Conservation (phyloP, 2,329 filamentous ascomycete genomes). For the Chalaropsis thielavioides region DNA sequence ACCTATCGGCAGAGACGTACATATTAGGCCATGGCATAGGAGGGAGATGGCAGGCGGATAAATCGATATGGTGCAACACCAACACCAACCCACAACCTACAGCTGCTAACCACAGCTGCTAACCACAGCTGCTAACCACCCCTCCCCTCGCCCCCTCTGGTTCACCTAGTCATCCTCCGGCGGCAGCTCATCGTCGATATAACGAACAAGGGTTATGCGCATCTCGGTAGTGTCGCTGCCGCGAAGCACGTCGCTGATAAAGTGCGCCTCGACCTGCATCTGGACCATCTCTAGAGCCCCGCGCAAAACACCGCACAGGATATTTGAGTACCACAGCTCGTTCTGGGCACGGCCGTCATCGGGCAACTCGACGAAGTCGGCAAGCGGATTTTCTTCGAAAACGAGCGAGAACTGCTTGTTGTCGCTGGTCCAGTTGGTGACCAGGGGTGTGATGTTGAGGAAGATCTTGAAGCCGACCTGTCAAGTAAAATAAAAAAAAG, state of each 20-base stretch:
- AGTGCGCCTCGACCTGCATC: conserved; percentile 96
- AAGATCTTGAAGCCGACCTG: conserved; percentile 99
- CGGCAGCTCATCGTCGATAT: conserved; percentile 95
- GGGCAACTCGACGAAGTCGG: conserved; percentile 92
- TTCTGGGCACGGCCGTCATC: conserved; percentile 93
- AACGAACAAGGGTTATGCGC: conserved; percentile 78
- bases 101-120: too few species aligned
- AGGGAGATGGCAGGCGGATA: too few species aligned
- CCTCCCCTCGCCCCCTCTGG: too few species aligned
- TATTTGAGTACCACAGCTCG: conserved; percentile 97
- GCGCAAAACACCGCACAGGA: conserved; percentile 81
- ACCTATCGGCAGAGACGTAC: too few species aligned
- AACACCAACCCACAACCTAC: too few species aligned
- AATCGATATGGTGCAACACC: not conserved
- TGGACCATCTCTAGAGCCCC: conserved; percentile 97
- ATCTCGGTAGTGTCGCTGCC: conserved; percentile 97
- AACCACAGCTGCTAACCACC: not conserved
- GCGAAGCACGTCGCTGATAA: conserved; percentile 81
- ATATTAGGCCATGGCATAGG: too few species aligned
- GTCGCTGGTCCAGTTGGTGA: conserved; percentile 92
- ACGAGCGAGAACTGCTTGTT: conserved; percentile 92
- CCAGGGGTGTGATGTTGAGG: conserved; percentile 83
- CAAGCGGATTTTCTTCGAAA: conserved; percentile 92
- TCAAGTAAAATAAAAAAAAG: not conserved
- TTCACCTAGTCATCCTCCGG: conserved; percentile 71